Evolutionary conservation across 78 protist species (phyloP), one percentile per base, ranked within the genome.

Genomic region (Ministeria vibrans): DNA sequence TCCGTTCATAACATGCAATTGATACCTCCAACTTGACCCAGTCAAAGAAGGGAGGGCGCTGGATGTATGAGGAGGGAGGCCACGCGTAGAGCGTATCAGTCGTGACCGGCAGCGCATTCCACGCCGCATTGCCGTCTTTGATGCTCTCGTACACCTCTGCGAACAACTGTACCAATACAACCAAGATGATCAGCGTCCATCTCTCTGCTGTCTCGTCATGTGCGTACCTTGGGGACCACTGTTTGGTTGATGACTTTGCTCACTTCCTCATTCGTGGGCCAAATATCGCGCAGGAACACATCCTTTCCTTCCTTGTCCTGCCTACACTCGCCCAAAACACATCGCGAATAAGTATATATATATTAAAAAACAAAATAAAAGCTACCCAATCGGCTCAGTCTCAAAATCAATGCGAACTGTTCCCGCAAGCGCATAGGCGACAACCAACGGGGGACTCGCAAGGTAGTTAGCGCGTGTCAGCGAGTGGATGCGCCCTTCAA

Each of bases 381-480:
- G n/a, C n/a, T n/a, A n/a, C 55, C 91, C 90, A 7, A 93, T 49
- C 13, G 91, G 85, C 20, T 84, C 87, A 0, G 39, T 77, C 74
- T 81, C 92, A 61, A 90, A 86, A 71, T 93, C 87, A 39, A 93
- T 81, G 83, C 86, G 72, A 22, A 88, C 85, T 28, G 82, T 88
- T 42, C 97, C 97, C 0, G 95, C 94, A 64, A 94, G 71, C 20
- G 97, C 94, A 68, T 90, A 94, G 70, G 94, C 93, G 2, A 91
- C 92, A 1, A 92, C 95, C 5, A 92, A 45, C 15, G 88, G 93
- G 43, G 97, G 97, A 2, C 95, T 92, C 0, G 93, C 94, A 25
- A 94, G 79, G 82, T 90, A 94, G 83, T 88, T 91, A 28, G 92
- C 96, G 4, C 88, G 82, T 3, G 89, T 72, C 34, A 79, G 39